These are phyloP conservation scores for Apiospora aurea DNA, from an alignment of 2,329 filamentous ascomycete species.

Conservation along the genomic window DNA sequence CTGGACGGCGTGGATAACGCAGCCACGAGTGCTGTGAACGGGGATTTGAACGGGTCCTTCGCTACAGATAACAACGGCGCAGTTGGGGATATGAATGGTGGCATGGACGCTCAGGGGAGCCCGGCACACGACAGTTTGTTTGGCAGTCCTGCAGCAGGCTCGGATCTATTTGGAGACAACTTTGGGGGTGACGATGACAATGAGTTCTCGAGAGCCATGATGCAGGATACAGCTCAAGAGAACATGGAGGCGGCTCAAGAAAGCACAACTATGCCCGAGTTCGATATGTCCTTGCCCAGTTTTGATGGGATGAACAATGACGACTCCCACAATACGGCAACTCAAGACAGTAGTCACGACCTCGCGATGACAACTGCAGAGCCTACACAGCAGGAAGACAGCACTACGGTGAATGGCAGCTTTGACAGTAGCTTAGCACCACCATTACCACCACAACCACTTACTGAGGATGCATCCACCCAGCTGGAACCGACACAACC, in stretches of 20 bases:
- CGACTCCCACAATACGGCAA: neutral
- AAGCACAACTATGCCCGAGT: slow-evolving; percentile 44
- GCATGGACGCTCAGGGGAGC: slow-evolving; percentile 64
- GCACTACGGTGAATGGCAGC: slow-evolving; percentile 6
- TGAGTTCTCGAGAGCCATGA: slow-evolving; percentile 79
- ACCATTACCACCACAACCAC: slow-evolving; percentile 20
- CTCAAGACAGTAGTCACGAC: neutral
- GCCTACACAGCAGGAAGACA: slow-evolving; percentile 28
- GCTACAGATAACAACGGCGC: slow-evolving; percentile 36
- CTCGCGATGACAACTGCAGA: neutral
- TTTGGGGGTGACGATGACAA: slow-evolving; percentile 87
- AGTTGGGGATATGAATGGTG: slow-evolving; percentile 28
- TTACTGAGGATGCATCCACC: slow-evolving; percentile 32
- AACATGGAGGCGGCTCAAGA: slow-evolving; percentile 34
- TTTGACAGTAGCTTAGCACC: slow-evolving; percentile 25
- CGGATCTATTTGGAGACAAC: slow-evolving; percentile 82
- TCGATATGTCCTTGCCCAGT: slow-evolving; percentile 26
- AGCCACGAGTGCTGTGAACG: slow-evolving; percentile 44
- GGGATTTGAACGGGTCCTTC: slow-evolving; percentile 33
- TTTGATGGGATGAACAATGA: slow-evolving; percentile 24
- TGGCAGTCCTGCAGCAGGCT: slow-evolving; percentile 75
- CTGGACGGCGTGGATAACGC: slow-evolving; percentile 43
- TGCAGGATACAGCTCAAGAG: slow-evolving; percentile 49
- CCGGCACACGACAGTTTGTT: slow-evolving; percentile 84
- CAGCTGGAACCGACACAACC: slow-evolving; percentile 26